phyloP scores from a whole-genome alignment of 345 rosid genomes.

The Camelina hispida region DNA sequence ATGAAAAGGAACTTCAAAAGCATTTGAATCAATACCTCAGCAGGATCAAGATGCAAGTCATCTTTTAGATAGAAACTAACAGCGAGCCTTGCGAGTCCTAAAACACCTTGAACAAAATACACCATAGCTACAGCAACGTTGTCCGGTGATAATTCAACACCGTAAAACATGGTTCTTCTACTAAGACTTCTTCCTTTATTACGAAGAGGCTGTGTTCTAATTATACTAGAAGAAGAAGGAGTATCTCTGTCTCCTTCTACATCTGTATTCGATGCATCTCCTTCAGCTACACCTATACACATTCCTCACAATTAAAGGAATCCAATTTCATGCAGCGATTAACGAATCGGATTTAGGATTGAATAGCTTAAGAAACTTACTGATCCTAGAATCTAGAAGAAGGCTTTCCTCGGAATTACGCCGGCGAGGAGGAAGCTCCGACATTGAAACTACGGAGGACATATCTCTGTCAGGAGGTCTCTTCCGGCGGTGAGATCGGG shows the following conservation, averaged over 20 bases:
- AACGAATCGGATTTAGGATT: neutral
- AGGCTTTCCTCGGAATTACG: constrained; percentile 52
- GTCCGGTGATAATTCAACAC: constrained; percentile 91
- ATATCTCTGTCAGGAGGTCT: constrained; percentile 38
- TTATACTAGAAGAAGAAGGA: constrained; percentile 6
- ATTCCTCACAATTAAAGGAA: too few species aligned
- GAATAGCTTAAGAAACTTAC: constrained; percentile 38
- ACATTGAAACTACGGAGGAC: constrained; percentile 45
- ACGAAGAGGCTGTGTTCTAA: constrained; percentile 38
- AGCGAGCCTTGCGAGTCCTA: constrained; percentile 92
- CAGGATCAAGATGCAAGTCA: constrained; percentile 96
- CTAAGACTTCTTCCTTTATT: constrained; percentile 46
- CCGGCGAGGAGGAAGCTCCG: constrained; percentile 54
- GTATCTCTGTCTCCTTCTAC: constrained; percentile 53
- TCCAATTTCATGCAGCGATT: neutral
- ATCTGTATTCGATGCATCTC: constrained; percentile 53
- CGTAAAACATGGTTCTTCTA: constrained; percentile 53
- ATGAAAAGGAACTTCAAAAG: constrained; percentile 1
- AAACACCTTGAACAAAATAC: constrained; percentile 98
- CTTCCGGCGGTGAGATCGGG: constrained; percentile 46
- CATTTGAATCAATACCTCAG: constrained; percentile 55
- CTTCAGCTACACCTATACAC: constrained; percentile 57
- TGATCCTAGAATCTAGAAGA: constrained; percentile 51
- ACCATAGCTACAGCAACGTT: constrained; percentile 96
- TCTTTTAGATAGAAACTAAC: constrained; percentile 94